Conservation (phyloP, 345 rosid genomes). For the Triadica sebifera region DNA sequence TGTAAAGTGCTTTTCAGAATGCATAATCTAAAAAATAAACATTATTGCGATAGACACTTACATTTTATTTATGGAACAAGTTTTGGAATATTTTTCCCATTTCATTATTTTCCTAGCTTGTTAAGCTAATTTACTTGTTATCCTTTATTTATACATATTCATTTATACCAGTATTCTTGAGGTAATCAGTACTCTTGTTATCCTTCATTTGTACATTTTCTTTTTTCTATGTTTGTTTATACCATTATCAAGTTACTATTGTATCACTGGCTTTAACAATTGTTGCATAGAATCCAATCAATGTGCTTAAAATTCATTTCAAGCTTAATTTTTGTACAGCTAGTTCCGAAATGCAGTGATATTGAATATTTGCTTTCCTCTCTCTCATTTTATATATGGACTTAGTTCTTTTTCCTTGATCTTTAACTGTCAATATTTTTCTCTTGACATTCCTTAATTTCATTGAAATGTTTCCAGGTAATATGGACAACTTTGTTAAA, state of each 20-base stretch:
- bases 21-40: neutral
- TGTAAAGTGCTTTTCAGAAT: neutral
- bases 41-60: neutral
- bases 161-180: neutral
- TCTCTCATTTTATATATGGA: neutral
- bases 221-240: neutral
- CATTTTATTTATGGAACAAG: neutral
- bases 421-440: neutral
- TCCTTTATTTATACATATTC: neutral
- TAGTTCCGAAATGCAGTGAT: conserved; percentile 2
- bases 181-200: neutral
- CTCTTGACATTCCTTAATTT: conserved; percentile 13
- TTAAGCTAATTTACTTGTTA: neutral
- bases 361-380: neutral
- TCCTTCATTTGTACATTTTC: neutral
- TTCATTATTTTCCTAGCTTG: neutral
- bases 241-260: neutral
- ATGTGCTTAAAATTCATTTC: neutral
- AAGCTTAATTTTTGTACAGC: neutral
- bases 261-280: neutral
- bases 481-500: conserved; percentile 81
- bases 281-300: neutral
- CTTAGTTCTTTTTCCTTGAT: neutral
- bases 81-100: neutral
- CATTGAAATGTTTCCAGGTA: conserved; percentile 53